These are phyloP conservation scores for Byssothecium circinans DNA, from an alignment of 2,329 filamentous ascomycete genomes.

Conservation along the genomic window DNA sequence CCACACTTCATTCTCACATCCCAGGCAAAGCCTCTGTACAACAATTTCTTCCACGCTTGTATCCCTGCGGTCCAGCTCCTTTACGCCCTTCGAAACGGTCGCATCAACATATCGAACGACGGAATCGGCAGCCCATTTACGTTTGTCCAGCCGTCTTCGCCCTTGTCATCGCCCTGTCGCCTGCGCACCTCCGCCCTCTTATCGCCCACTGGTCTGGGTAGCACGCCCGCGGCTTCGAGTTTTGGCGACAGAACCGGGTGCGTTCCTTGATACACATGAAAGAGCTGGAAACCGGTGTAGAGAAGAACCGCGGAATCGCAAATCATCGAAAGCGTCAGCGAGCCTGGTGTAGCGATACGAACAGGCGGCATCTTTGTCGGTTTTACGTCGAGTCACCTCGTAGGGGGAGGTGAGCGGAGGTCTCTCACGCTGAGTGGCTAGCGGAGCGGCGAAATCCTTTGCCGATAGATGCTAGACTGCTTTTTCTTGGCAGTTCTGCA, in stretches of 20 bases:
- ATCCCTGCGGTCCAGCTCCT: background rate
- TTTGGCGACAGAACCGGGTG: constrained; percentile 30
- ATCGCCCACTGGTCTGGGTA: background rate
- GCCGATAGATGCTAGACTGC: background rate
- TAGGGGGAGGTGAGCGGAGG: background rate
- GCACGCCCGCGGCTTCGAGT: constrained; percentile 12
- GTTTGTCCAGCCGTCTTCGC: constrained; percentile 20
- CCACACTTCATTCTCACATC: background rate
- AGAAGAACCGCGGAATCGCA: constrained; percentile 21
- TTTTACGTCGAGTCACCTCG: too few relatives aligned
- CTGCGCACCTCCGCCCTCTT: background rate
- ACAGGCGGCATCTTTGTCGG: constrained; percentile 3
- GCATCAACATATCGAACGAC: constrained; percentile 19
- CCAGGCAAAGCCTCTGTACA: too few relatives aligned
- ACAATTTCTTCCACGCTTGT: background rate
- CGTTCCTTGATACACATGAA: constrained; percentile 29
- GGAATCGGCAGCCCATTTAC: constrained; percentile 36
- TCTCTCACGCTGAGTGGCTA: background rate
- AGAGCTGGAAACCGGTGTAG: constrained; percentile 28
- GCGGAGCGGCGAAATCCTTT: background rate
- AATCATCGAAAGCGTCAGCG: background rate
- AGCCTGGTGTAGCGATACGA: background rate
- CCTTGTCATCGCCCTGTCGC: constrained; percentile 5
- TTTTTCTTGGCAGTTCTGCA: background rate
- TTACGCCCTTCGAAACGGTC: constrained; percentile 11